Conservation (phyloP, 2,329 filamentous ascomycete species). For the Cercospora sp. region DNA sequence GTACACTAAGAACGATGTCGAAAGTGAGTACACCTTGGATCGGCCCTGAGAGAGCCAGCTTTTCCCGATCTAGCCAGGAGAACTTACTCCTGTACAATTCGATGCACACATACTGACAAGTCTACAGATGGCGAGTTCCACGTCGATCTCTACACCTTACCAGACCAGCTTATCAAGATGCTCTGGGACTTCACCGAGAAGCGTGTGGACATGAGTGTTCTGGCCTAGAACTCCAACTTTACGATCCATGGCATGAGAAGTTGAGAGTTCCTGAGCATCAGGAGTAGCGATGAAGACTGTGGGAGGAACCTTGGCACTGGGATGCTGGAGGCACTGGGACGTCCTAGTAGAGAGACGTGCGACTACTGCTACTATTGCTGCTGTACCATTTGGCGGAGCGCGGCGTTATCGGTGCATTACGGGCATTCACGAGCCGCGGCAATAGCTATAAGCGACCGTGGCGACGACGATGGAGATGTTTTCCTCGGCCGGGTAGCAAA, state of each 20-base stretch:
- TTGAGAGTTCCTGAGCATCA: not conserved
- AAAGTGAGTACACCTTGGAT: constrained; percentile 58
- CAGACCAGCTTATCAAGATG: constrained; percentile 84
- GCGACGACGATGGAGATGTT: not conserved
- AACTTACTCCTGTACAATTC: too few species aligned
- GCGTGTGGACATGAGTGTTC: constrained; percentile 37
- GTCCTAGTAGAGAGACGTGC: not conserved
- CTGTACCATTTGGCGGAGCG: constrained; percentile 1
- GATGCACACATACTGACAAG: constrained; percentile 14
- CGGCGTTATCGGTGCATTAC: constrained; percentile 3
- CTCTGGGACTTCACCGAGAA: constrained; percentile 80
- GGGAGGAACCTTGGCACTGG: not conserved
- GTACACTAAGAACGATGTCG: constrained; percentile 95
- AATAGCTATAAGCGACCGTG: not conserved
- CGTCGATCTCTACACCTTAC: constrained; percentile 96
- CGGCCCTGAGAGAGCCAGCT: not conserved
- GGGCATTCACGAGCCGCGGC: not conserved
- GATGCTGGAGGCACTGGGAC: not conserved
- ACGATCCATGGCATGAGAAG: not conserved
- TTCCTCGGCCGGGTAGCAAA: not conserved
- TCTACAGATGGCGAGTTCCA: constrained; percentile 87
- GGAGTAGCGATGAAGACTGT: not conserved
- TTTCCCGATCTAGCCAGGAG: too few species aligned
- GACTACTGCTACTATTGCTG: not conserved
- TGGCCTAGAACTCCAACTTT: constrained; percentile 24